These are phyloP conservation scores for Pichia sp. DNA, from an alignment of 1,139 yeast species.

Conservation along the genomic window DNA sequence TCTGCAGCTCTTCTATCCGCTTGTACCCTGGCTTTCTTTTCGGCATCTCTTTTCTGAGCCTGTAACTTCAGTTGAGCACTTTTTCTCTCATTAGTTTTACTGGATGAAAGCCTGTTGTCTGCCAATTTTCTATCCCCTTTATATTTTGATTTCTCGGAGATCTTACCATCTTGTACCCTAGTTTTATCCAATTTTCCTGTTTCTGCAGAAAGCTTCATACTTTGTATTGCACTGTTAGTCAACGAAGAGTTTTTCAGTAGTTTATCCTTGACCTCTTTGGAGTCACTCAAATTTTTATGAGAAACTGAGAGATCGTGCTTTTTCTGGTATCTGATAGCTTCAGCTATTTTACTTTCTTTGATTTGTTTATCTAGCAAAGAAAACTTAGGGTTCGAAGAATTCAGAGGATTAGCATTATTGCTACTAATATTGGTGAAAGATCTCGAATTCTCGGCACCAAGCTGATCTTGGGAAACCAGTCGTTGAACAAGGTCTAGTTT, in stretches of 20 bases:
- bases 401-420: neutral
- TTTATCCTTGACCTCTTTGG: too few species aligned
- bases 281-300: too few species aligned
- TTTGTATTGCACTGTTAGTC: too few species aligned
- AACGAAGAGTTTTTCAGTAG: too few species aligned
- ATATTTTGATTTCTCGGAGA: too few species aligned
- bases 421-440: conserved; percentile 1
- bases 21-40: neutral
- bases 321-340: neutral
- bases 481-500: conserved; percentile 52
- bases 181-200: too few species aligned
- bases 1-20: neutral
- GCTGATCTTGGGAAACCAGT: conserved; percentile 28
- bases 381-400: conserved; percentile 6
- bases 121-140: too few species aligned
- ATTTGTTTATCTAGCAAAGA: neutral
- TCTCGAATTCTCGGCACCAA: conserved; percentile 14
- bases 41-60: neutral
- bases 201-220: too few species aligned
- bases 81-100: too few species aligned
- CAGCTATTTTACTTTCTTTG: conserved; percentile 5
- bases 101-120: too few species aligned
- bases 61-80: too few species aligned
- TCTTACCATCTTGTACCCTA: too few species aligned
- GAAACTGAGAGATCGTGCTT: neutral